Evolutionary conservation across 1,284 basidiomycete species (phyloP).

Genomic region (Butyriboletus appendiculatus): DNA sequence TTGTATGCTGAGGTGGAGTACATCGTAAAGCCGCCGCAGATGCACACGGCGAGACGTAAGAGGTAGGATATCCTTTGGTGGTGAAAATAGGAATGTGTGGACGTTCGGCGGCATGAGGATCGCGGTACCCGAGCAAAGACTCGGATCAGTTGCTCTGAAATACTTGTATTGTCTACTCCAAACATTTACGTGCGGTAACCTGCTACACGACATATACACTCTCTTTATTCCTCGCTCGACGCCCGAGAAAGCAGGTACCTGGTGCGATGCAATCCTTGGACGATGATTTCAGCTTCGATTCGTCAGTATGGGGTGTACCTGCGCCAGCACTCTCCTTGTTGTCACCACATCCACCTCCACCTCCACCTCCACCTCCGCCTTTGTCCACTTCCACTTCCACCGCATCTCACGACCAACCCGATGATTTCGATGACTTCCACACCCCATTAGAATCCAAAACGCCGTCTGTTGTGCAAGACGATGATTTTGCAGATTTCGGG

Average conservation of each 20-base stretch:
- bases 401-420: slow-evolving; percentile 53
- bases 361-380: slow-evolving; percentile 26
- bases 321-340: slow-evolving; percentile 40
- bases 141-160: neutral
- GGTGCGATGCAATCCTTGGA: slow-evolving; percentile 49
- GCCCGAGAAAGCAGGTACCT: neutral
- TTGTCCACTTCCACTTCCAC: slow-evolving; percentile 28
- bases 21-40: slow-evolving; percentile 70
- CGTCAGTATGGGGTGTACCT: slow-evolving; percentile 68
- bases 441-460: slow-evolving; percentile 49
- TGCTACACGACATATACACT: slow-evolving; percentile 14
- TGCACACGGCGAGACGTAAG: slow-evolving; percentile 64
- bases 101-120: slow-evolving; percentile 30
- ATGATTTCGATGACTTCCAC: slow-evolving; percentile 70
- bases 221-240: neutral
- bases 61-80: slow-evolving; percentile 45
- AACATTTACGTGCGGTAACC: neutral
- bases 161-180: neutral
- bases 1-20: slow-evolving; percentile 74
- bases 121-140: no score
- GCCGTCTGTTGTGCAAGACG: slow-evolving; percentile 49
- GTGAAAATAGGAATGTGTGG: slow-evolving; percentile 56
- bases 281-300: slow-evolving; percentile 69
- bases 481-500: slow-evolving; percentile 86
- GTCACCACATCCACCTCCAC: slow-evolving; percentile 29